Percentiles rank a stretch among this genome's conserved stretches.
Conservation (phyloP, 164 flowering plant species). For the Taxillus chinensis region DNA sequence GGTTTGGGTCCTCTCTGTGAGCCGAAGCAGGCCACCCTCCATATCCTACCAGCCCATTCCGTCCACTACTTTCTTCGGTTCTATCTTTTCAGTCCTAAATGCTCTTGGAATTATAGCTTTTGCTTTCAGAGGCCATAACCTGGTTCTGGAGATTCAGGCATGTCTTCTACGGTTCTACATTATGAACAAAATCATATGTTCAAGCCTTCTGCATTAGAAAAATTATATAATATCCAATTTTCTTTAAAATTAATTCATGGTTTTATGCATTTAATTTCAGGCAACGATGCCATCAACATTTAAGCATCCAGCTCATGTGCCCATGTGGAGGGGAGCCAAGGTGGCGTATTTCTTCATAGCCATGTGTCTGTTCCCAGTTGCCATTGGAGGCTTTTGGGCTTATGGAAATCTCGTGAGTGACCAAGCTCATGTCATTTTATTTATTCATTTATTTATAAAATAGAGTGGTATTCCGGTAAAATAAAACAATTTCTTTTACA, state of each 20-base stretch:
- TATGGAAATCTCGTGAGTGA: conserved; percentile 90
- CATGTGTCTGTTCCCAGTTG: conserved; percentile 86
- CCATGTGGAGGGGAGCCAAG: conserved; percentile 99
- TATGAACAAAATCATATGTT: too few species aligned
- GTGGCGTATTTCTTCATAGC: conserved; percentile 93
- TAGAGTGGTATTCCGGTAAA: too few species aligned
- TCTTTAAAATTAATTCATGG: neutral
- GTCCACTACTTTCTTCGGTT: conserved; percentile 47
- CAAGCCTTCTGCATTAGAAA: too few species aligned
- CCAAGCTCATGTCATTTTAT: neutral
- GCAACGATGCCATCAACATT: conserved; percentile 98
- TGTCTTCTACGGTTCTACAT: neutral
- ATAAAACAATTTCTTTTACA: neutral
- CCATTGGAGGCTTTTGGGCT: conserved; percentile 98
- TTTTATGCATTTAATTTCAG: conserved; percentile 22
- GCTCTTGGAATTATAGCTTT: conserved; percentile 94
- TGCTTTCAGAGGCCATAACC: conserved; percentile 93
- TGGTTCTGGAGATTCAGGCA: conserved; percentile 96
- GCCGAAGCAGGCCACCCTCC: conserved; percentile 76
- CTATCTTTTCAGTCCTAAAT: conserved; percentile 64
- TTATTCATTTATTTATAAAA: neutral
- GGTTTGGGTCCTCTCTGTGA: conserved; percentile 97
- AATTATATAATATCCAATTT: too few species aligned
- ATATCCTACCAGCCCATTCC: conserved; percentile 73
- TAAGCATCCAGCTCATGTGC: conserved; percentile 96